A percentile compares a stretch with the other conserved stretches of the same genome.
Evolutionary conservation across 2,329 filamentous ascomycete species (phyloP).

Genomic region (Ramularia collo-cygni): DNA sequence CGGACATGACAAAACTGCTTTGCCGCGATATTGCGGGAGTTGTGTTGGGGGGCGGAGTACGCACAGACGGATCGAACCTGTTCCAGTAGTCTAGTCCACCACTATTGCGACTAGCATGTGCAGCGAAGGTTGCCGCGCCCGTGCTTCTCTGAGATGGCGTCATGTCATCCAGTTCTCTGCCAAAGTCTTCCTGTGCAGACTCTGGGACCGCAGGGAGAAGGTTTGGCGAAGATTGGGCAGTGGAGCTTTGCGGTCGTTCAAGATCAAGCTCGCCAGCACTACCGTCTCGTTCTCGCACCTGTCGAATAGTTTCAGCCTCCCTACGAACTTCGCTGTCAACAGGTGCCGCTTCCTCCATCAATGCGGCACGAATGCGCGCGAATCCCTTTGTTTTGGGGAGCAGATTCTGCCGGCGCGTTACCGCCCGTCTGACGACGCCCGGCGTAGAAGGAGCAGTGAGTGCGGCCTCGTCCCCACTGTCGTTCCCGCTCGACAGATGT

Average conservation of each 20-base stretch:
- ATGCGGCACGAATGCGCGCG: constrained; percentile 80
- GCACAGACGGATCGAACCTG: constrained; percentile 60
- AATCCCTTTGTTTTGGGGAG: constrained; percentile 95
- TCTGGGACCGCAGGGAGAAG: constrained; percentile 50
- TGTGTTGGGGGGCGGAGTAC: constrained; percentile 51
- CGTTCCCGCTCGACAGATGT: constrained; percentile 70
- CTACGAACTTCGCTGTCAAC: constrained; percentile 82
- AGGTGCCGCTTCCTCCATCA: constrained; percentile 81
- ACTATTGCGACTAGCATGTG: constrained; percentile 64
- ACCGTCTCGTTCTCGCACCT: constrained; percentile 81
- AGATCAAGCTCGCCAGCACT: constrained; percentile 33
- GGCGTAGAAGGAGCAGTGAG: constrained; percentile 48
- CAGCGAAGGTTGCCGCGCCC: constrained; percentile 60
- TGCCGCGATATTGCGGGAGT: constrained; percentile 48
- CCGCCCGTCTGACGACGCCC: constrained; percentile 72
- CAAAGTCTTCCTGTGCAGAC: constrained; percentile 61
- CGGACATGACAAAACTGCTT: constrained; percentile 50
- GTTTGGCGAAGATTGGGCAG: constrained; percentile 62
- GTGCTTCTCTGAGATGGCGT: constrained; percentile 23
- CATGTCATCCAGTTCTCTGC: constrained; percentile 50
- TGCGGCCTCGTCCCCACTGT: constrained; percentile 64
- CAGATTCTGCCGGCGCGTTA: constrained; percentile 82
- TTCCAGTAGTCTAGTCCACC: constrained; percentile 74
- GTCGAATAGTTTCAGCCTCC: constrained; percentile 91
- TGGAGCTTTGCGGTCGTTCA: constrained; percentile 43